Evolutionary conservation across 371 early-diverging fungal species (phyloP).

Genomic region (Apophysomyces ossiformis): DNA sequence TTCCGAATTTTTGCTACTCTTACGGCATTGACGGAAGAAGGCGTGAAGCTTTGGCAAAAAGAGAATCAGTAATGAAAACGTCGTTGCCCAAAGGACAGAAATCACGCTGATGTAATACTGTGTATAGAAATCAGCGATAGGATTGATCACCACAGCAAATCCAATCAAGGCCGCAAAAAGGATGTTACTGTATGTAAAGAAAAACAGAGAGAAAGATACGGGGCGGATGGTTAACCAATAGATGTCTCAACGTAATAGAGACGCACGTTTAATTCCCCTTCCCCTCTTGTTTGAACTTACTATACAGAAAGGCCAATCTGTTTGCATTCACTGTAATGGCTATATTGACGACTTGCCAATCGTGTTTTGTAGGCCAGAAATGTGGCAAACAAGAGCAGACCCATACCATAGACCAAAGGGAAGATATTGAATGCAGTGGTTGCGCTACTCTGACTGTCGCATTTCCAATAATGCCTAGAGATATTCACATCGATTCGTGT

Average conservation of each 20-base stretch:
- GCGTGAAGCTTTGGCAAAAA: constrained; percentile 62
- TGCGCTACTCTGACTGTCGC: constrained; percentile 28
- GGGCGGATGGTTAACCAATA: too few species aligned
- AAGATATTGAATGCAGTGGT: constrained; percentile 39
- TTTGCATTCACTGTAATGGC: constrained; percentile 63
- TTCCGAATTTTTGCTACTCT: background rate
- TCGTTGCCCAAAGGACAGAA: constrained; percentile 59
- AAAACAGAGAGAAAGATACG: background rate
- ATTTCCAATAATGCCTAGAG: constrained; percentile 55
- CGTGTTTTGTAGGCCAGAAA: constrained; percentile 64
- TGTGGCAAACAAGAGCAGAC: constrained; percentile 55
- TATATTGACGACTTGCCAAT: constrained; percentile 53
- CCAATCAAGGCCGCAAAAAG: constrained; percentile 58
- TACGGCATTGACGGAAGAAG: constrained; percentile 29
- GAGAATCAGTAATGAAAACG: constrained; percentile 56
- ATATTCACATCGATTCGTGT: constrained; percentile 40
- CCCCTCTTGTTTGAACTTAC: constrained; percentile 43
- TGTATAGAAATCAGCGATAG: constrained; percentile 56
- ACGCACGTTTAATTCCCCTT: background rate
- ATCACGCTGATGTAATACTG: constrained; percentile 58
- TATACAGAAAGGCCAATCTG: constrained; percentile 66
- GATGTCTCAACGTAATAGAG: background rate
- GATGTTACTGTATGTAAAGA: constrained; percentile 46
- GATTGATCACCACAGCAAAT: constrained; percentile 55
- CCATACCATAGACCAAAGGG: constrained; percentile 41